Conservation (phyloP, 441 rosid genomes). For the Eutrema salsugineum region DNA sequence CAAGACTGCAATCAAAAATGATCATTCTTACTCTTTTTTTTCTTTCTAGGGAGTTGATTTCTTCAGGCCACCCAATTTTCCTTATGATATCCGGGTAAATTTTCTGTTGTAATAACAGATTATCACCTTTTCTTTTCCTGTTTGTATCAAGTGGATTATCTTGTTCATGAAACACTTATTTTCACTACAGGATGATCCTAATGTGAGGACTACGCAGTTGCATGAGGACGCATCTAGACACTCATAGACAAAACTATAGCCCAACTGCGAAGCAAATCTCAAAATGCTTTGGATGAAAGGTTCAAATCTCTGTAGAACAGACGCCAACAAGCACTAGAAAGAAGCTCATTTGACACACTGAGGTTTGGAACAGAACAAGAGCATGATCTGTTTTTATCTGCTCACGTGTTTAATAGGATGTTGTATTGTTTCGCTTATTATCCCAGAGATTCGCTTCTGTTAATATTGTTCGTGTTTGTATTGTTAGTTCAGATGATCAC, state of each 20-base stretch:
- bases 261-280: neutral
- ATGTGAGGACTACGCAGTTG: slow-evolving; percentile 70
- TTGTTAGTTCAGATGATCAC: neutral
- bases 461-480: slow-evolving; percentile 28
- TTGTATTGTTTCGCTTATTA: slow-evolving; percentile 18
- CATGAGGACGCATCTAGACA: slow-evolving; percentile 79
- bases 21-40: neutral
- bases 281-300: slow-evolving; percentile 1
- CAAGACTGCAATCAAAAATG: neutral
- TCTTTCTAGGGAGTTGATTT: slow-evolving; percentile 59
- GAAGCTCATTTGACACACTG: neutral
- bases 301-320: neutral
- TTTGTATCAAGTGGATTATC: neutral
- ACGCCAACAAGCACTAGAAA: neutral
- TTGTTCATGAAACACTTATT: neutral
- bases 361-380: slow-evolving; percentile 9
- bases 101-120: neutral
- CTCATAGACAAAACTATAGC: slow-evolving; percentile 28
- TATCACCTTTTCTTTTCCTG: neutral
- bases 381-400: slow-evolving; percentile 8
- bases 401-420: slow-evolving; percentile 21
- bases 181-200: slow-evolving; percentile 64
- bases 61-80: slow-evolving; percentile 55
- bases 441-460: slow-evolving; percentile 12
- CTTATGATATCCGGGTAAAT: slow-evolving; percentile 70